Evolutionary conservation across 2,329 filamentous ascomycete species (phyloP).

Genomic region (Myriosclerotinia duriaeana): DNA sequence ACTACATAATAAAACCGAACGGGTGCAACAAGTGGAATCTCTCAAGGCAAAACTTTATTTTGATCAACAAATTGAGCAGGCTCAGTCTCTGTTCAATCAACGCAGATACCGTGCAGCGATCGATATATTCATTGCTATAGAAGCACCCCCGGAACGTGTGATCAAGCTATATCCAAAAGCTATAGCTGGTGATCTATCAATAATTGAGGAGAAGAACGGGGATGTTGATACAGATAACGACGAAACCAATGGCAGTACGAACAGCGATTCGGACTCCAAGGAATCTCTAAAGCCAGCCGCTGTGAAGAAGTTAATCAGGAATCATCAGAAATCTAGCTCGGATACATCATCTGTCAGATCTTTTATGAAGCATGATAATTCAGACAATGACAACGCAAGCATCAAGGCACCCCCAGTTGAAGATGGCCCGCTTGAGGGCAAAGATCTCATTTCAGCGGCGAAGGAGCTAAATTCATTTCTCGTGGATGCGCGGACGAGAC

Average conservation of each 20-base stretch:
- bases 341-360: conserved; percentile 60
- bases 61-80: conserved; percentile 69
- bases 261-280: conserved; percentile 43
- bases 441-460: conserved; percentile 79
- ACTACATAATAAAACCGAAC: conserved; percentile 75
- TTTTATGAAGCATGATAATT: conserved; percentile 51
- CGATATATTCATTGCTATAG: conserved; percentile 81
- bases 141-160: conserved; percentile 85
- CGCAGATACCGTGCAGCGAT: conserved; percentile 82
- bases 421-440: conserved; percentile 66
- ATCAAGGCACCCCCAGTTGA: conserved; percentile 48
- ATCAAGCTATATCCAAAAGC: conserved; percentile 78
- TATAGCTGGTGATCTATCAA: conserved; percentile 80
- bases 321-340: conserved; percentile 42
- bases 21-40: conserved; percentile 83
- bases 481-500: conserved; percentile 72
- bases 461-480: conserved; percentile 84
- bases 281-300: conserved; percentile 41
- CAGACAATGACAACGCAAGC: conserved; percentile 56
- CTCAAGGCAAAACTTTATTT: conserved; percentile 87
- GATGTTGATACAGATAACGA: conserved; percentile 46
- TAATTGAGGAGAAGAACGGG: conserved; percentile 50
- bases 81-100: conserved; percentile 76
- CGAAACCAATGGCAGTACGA: conserved; percentile 43
- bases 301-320: conserved; percentile 44